Evolutionary conservation across 2,329 filamentous ascomycete genomes (phyloP), one percentile per base, ranked within the genome.

Genomic region (Fusarium proliferatum): DNA sequence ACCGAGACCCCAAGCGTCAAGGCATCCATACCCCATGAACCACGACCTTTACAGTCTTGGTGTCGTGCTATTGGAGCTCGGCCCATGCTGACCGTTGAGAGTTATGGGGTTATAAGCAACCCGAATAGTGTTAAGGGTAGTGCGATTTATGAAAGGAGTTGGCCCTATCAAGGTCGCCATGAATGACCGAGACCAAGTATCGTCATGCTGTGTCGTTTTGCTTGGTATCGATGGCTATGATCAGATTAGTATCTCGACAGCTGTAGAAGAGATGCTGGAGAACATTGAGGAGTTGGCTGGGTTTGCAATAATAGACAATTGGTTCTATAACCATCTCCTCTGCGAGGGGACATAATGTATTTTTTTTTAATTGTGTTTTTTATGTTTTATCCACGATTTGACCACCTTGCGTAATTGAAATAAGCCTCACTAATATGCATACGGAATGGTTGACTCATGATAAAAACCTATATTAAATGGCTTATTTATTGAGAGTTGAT

Each of bases 251-350:
- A 41, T 19, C 36, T 55, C 36, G 1, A 19, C 52, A 17, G 34
- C 26, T 6, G 15, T 30, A 16, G 34, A 55, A 39, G 34, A 55
- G 9, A 13, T 30, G 17, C 4, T 30, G 23, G 30, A n/a, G 49
- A 53, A 55, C 36, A 2, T 30, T 19, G 15, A 55, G 3, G 26
- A 13, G 6, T 17, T 42, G 4, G 36, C 52, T 17, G 13, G n/a
- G 36, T 1, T 19, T 42, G 15, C 16, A 11, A 15, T 4, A 13
- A 15, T 1, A 15, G 12, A 48, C 1, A 10, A 10, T 21, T 15
- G 19, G 12, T 28, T 15, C 4, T 46, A 3, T 30, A 12, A 30
- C 30, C 30, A 30, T 30, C 30, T 2, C 11, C 30, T 30, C 30
- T 2, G 11, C 30, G 10, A 11, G 30, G 30, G 10, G 3, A 30